Percentiles rank a stretch among this genome's conserved stretches.
phyloP scores from a whole-genome alignment of 2,329 filamentous ascomycete genomes.

The Trichoderma polysporum region DNA sequence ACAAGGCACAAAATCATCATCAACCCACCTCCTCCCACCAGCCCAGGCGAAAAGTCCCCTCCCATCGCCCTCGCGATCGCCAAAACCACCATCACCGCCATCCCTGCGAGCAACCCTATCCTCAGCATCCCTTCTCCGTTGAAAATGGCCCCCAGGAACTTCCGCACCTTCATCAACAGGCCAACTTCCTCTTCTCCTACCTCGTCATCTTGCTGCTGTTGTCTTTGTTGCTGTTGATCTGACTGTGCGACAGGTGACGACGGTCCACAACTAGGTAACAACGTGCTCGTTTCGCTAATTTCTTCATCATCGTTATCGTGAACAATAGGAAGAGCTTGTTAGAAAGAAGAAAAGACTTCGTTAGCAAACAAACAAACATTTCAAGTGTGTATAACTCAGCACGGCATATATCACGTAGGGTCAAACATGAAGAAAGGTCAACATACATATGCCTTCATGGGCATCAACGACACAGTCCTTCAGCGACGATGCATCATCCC shows the following conservation, averaged over 20 bases:
- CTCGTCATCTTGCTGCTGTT: not conserved
- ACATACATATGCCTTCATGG: not conserved
- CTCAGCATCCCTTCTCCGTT: not conserved
- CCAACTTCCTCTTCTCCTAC: not conserved
- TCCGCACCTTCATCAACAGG: not conserved
- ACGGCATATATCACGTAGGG: too few relatives aligned
- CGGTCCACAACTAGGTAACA: not conserved
- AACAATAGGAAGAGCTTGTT: not conserved
- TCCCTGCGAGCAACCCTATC: not conserved
- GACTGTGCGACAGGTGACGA: not conserved
- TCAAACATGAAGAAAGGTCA: too few relatives aligned
- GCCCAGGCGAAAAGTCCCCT: not conserved
- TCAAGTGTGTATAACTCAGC: not conserved
- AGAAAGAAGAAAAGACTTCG: not conserved
- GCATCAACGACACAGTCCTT: not conserved
- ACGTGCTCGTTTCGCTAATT: not conserved
- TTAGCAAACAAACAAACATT: not conserved
- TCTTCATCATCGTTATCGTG: not conserved
- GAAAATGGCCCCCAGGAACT: not conserved
- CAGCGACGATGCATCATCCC: not conserved
- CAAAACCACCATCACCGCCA: not conserved
- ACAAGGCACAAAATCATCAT: constrained; percentile 4
- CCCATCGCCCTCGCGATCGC: not conserved
- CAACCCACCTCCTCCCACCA: not conserved
- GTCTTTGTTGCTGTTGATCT: not conserved